These are phyloP conservation scores for Vitis amurensis DNA, from an alignment of 164 flowering plant genomes.

Conservation along the genomic window DNA sequence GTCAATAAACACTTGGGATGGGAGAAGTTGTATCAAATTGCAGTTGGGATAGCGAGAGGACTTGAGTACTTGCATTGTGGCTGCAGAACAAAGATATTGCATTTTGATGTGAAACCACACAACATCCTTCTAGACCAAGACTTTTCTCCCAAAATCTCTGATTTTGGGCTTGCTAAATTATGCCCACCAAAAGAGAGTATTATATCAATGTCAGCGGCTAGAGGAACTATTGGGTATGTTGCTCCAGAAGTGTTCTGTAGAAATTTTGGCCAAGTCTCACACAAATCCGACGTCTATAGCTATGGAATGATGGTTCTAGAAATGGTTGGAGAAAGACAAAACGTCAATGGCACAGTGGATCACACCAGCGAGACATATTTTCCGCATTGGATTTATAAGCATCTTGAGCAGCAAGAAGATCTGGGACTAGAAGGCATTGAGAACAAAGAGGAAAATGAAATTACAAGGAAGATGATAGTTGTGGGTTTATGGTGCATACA, in stretches of 20 bases:
- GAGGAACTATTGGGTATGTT: too few species aligned
- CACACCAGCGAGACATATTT: neutral
- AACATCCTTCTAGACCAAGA: too few species aligned
- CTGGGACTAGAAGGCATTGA: neutral
- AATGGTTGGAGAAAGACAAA: slow-evolving; percentile 11
- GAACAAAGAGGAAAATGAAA: neutral
- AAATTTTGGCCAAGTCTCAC: too few species aligned
- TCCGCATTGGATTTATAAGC: slow-evolving; percentile 7
- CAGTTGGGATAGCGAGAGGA: neutral
- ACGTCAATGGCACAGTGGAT: neutral
- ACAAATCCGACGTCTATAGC: slow-evolving; percentile 2
- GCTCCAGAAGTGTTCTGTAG: too few species aligned
- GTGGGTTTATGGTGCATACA: slow-evolving; percentile 6
- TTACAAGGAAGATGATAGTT: neutral
- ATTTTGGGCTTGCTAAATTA: slow-evolving; percentile 1
- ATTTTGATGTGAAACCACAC: slow-evolving; percentile 2
- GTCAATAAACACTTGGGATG: neutral
- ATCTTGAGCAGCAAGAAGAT: neutral
- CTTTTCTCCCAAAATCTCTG: neutral
- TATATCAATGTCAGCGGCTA: too few species aligned
- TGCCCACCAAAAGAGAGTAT: neutral
- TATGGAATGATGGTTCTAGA: slow-evolving; percentile 11
- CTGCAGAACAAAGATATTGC: neutral
- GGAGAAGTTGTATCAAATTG: neutral
- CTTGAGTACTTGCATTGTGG: slow-evolving; percentile 3